Percentiles rank a stretch among this genome's conserved stretches.
Evolutionary conservation across 2,329 filamentous ascomycete genomes (phyloP).

Genomic region (Trichoderma atrobrunneum): DNA sequence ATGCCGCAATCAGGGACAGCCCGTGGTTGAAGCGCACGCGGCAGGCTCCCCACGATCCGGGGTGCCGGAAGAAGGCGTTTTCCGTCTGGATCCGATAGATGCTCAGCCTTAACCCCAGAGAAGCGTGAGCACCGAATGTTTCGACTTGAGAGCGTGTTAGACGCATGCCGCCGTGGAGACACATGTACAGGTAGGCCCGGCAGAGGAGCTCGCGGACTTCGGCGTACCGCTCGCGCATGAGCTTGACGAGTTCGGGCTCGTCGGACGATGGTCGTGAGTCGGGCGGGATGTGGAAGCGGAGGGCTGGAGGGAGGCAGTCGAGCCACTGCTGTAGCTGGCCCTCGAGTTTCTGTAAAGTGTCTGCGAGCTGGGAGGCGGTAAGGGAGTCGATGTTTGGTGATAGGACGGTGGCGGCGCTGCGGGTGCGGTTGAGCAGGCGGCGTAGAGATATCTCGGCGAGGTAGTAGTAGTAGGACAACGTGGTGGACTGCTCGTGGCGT

Average conservation of each 20-base stretch:
- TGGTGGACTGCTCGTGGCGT: neutral
- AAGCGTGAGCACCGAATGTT: neutral
- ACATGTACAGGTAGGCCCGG: slow-evolving; percentile 7
- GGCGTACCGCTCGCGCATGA: slow-evolving; percentile 1
- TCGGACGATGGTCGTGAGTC: neutral
- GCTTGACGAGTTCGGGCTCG: neutral
- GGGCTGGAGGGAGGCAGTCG: neutral
- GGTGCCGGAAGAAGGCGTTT: slow-evolving; percentile 2
- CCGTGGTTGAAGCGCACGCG: slow-evolving; percentile 2
- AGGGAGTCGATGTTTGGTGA: neutral
- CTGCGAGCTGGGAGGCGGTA: neutral
- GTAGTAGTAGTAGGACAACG: neutral
- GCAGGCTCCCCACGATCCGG: neutral
- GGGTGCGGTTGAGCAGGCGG: slow-evolving; percentile 2
- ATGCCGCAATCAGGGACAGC: neutral
- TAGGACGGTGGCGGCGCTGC: neutral
- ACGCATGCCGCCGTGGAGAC: slow-evolving; percentile 4
- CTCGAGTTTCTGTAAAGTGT: neutral
- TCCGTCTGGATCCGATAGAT: slow-evolving; percentile 2
- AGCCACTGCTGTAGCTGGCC: slow-evolving; percentile 1
- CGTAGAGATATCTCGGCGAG: slow-evolving; percentile 2
- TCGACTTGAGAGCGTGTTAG: neutral
- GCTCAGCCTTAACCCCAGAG: neutral
- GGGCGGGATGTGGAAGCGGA: neutral
- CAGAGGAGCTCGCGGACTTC: neutral